A percentile compares a stretch with the other conserved stretches of the same genome.
These are phyloP conservation scores for Colletotrichum horii DNA, from an alignment of 2,329 filamentous ascomycete species.

Conservation along the genomic window DNA sequence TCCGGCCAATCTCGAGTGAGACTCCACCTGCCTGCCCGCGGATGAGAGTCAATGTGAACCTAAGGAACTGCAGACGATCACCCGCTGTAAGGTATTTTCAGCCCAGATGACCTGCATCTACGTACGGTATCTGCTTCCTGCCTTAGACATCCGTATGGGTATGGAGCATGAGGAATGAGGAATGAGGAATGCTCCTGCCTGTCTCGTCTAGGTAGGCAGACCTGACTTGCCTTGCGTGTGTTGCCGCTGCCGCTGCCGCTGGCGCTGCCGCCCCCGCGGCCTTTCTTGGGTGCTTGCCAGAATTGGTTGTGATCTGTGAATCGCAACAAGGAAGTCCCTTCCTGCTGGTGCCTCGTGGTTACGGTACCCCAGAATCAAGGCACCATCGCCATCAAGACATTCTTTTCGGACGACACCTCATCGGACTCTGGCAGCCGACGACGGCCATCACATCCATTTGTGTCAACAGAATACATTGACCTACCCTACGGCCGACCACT, in stretches of 20 bases:
- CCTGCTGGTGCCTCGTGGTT: neutral
- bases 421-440: neutral
- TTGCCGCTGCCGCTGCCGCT: neutral
- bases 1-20: neutral
- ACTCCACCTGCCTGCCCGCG: neutral
- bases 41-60: neutral
- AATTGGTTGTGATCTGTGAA: neutral
- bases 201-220: neutral
- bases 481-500: neutral
- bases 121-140: neutral
- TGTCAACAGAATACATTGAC: neutral
- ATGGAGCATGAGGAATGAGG: neutral
- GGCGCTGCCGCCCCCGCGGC: neutral
- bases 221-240: neutral
- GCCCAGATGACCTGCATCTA: neutral
- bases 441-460: neutral
- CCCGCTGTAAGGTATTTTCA: slow-evolving; percentile 2
- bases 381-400: neutral
- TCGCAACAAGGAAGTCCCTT: neutral
- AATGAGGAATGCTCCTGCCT: neutral
- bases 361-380: neutral
- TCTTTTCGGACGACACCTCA: neutral
- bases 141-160: neutral
- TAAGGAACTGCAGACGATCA: neutral
- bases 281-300: neutral